Conservation (phyloP, 164 flowering plant species). For the Stephania cephalantha region DNA sequence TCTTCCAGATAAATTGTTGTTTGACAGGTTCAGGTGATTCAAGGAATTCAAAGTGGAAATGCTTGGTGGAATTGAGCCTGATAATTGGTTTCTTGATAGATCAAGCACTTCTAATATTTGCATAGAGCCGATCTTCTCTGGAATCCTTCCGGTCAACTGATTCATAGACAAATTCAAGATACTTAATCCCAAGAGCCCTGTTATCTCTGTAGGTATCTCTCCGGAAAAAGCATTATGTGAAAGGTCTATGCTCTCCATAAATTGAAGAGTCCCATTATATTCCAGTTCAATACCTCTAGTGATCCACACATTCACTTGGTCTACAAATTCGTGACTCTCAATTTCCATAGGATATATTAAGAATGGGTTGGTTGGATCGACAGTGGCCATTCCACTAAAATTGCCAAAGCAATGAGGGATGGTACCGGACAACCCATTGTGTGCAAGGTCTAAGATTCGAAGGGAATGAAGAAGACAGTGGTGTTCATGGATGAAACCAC, state of each 20-base stretch:
- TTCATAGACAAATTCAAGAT: slow-evolving; percentile 1
- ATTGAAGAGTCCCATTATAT: neutral
- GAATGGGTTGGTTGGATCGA: neutral
- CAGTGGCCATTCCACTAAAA: neutral
- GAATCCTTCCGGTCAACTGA: slow-evolving; percentile 1
- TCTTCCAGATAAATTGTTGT: slow-evolving; percentile 4
- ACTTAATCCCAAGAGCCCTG: neutral
- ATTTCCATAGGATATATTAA: too few species aligned
- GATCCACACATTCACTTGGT: neutral
- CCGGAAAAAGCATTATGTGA: neutral
- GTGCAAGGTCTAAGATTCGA: slow-evolving; percentile 28
- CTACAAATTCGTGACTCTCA: neutral
- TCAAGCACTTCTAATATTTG: neutral
- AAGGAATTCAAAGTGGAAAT: neutral
- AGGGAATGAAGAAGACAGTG: slow-evolving; percentile 20
- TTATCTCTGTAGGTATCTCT: slow-evolving; percentile 1
- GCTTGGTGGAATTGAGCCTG: slow-evolving; percentile 4
- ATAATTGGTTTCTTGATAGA: neutral
- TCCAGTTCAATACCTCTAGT: slow-evolving; percentile 3
- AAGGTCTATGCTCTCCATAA: neutral
- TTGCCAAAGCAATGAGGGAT: slow-evolving; percentile 5
- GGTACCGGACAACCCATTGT: neutral
- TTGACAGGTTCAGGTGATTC: neutral
- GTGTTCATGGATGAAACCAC: slow-evolving; percentile 20
- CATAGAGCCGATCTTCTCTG: slow-evolving; percentile 4